phyloP scores from a whole-genome alignment of 1,284 basidiomycete genomes.

The Fomitopsis betulina region DNA sequence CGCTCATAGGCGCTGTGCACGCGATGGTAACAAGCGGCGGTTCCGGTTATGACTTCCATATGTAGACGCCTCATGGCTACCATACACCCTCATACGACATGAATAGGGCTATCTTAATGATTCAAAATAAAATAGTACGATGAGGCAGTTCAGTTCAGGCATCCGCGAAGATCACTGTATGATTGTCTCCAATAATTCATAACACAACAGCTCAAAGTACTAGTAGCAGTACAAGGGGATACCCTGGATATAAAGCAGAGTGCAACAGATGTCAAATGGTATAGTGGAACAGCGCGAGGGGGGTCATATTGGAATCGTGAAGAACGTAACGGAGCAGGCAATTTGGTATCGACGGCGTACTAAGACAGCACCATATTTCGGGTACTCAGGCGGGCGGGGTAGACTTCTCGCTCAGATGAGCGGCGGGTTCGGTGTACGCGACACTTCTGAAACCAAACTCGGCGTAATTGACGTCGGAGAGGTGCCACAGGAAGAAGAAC shows the following conservation, averaged over 20 bases:
- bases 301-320: not conserved
- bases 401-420: not conserved
- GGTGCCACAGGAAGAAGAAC: constrained; percentile 26
- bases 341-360: not conserved
- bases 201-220: not conserved
- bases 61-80: not conserved
- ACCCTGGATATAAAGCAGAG: not conserved
- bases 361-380: not conserved
- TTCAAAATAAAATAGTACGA: too few species aligned
- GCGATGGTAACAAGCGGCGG: not conserved
- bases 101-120: too few species aligned
- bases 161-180: too few species aligned
- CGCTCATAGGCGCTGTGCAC: not conserved
- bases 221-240: not conserved
- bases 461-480: constrained; percentile 26
- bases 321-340: not conserved
- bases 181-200: not conserved
- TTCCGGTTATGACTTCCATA: not conserved
- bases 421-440: constrained; percentile 19
- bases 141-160: too few species aligned
- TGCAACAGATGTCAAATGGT: not conserved
- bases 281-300: not conserved
- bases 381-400: not conserved
- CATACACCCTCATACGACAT: not conserved
- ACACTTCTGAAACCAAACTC: constrained; percentile 25